Base-by-base conservation (phyloP, 805 yeast genomes). In the Debaryomyces hansenii region DNA sequence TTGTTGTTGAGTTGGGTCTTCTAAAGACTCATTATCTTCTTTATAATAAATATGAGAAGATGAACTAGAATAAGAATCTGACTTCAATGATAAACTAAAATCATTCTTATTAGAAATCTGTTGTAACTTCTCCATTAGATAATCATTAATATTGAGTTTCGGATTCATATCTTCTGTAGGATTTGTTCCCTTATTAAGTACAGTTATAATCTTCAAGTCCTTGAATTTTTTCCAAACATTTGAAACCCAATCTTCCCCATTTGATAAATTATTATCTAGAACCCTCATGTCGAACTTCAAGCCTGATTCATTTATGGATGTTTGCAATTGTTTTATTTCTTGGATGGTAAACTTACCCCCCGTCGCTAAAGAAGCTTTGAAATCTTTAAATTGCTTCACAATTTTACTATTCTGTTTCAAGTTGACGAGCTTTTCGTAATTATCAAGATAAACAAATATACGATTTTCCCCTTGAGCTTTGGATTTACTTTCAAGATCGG, bases 401-500 rank as follows among this genome's bases (percentile, higher is more conserved):
- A 57, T 45, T 20, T 50, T 51, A 4, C 50, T 51, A 32, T 56
- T 53, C n/a, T 48, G 52, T 38, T 66, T 58, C 24, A 67, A 60
- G 35, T 56, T 55, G 6, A 69, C 53, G 16, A 67, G 57, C 37
- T 62, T 61, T 16, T 64, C 62, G 43, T 63, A 65, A 24, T 53
- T 66, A 4, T 57, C 56, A 18, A 59, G 39, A 37, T 58, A 50
- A 18, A 65, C 56, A 41, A 67, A 67, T n/a, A 65, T 55, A 20
- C 69, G 49, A 7, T 58, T 58, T 2, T 48, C 46, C 18, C 59
- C 56, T 40, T 52, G 53, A 47, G 45, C 45, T 39, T 63, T 61
- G 24, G 60, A 56, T 40, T 53, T 56, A 4, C 55, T 61, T 31
- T 66, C 63, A 42, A 61, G 56, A 14, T 56, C 62, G 21, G 60